Percentiles rank a stretch among this genome's conserved stretches.
phyloP scores from a whole-genome alignment of 306 rosid species.

The Astragalus membranaceus region DNA sequence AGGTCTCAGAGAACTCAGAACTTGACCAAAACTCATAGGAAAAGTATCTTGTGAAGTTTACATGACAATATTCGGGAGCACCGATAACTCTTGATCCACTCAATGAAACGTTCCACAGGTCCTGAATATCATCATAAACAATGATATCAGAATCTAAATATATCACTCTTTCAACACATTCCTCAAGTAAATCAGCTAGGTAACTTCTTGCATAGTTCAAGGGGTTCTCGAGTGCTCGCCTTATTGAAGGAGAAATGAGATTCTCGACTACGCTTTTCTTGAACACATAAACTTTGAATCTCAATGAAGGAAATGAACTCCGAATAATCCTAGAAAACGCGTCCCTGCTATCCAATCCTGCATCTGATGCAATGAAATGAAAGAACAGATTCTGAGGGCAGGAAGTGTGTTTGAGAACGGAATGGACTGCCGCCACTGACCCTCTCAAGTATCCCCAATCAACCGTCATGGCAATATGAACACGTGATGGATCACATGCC shows the following conservation, averaged over 20 bases:
- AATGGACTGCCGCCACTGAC: slow-evolving; percentile 72
- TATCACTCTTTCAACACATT: slow-evolving; percentile 63
- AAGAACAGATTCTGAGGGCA: slow-evolving; percentile 80
- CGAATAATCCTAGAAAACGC: slow-evolving; percentile 30
- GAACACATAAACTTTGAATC: slow-evolving; percentile 54
- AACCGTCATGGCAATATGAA: slow-evolving; percentile 79
- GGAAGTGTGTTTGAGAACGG: slow-evolving; percentile 62
- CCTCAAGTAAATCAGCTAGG: slow-evolving; percentile 67
- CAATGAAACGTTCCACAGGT: slow-evolving; percentile 50
- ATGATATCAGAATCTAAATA: slow-evolving; percentile 81
- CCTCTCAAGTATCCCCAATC: slow-evolving; percentile 78
- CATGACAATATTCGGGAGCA: slow-evolving; percentile 86
- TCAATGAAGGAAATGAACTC: slow-evolving; percentile 56
- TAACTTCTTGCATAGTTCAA: slow-evolving; percentile 89
- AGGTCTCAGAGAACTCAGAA: slow-evolving; percentile 34
- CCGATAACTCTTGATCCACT: slow-evolving; percentile 50
- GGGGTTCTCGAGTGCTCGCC: slow-evolving; percentile 76
- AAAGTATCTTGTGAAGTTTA: slow-evolving; percentile 65
- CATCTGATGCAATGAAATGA: slow-evolving; percentile 76
- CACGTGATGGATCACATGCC: slow-evolving; percentile 44
- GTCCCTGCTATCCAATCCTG: slow-evolving; percentile 21
- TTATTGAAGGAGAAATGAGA: slow-evolving; percentile 75
- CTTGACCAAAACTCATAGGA: slow-evolving; percentile 64
- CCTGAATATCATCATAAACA: slow-evolving; percentile 63
- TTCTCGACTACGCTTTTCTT: slow-evolving; percentile 33